A percentile compares a stretch with the other conserved stretches of the same genome.
Evolutionary conservation across 345 rosid genomes (phyloP).

Genomic region (Carallia pectinifolia): DNA sequence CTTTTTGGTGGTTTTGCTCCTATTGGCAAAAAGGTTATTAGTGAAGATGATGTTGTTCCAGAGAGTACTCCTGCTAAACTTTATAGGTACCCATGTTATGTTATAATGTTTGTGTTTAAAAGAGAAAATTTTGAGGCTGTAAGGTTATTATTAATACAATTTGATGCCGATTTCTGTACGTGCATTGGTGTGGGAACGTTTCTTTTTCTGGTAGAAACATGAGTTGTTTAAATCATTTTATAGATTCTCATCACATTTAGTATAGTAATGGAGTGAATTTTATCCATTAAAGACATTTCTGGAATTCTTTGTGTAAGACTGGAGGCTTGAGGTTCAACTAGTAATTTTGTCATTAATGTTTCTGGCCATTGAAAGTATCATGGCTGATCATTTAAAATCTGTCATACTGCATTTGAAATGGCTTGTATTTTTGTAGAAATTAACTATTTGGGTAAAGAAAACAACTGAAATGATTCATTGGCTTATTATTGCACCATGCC

Average conservation of each 20-base stretch:
- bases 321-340: background rate
- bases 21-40: slow-evolving; percentile 72
- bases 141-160: slow-evolving; percentile 4
- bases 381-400: background rate
- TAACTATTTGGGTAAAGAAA: background rate
- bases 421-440: background rate
- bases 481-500: background rate
- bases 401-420: background rate
- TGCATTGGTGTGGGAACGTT: too few species aligned
- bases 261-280: too few species aligned
- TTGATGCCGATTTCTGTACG: slow-evolving; percentile 1
- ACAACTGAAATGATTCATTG: background rate
- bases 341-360: background rate
- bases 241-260: too few species aligned
- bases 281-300: too few species aligned
- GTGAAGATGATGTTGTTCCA: slow-evolving; percentile 72
- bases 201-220: background rate
- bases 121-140: slow-evolving; percentile 5
- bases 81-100: slow-evolving; percentile 48
- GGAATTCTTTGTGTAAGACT: background rate
- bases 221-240: background rate
- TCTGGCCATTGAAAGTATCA: background rate
- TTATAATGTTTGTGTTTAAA: slow-evolving; percentile 14
- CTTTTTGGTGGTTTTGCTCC: slow-evolving; percentile 98
- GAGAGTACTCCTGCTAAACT: slow-evolving; percentile 76